These are phyloP conservation scores for Candida ipomoeae DNA, from an alignment of 805 yeast species.

Conservation along the genomic window DNA sequence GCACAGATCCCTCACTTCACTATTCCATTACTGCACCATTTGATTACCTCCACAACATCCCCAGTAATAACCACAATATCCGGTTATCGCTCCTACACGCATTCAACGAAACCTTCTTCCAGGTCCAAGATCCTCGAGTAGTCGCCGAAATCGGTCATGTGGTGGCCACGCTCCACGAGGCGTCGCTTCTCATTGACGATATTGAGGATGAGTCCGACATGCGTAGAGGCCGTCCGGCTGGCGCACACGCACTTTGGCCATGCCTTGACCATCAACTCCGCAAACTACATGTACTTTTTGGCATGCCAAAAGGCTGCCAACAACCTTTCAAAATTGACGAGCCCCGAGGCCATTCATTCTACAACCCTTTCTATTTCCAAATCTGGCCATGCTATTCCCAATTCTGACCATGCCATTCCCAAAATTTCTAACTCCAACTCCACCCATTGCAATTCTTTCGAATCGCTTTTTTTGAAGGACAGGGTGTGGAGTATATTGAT, in stretches of 20 bases:
- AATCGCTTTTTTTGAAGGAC: not conserved
- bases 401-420: too few relatives aligned
- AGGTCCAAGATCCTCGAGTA: conserved; percentile 22
- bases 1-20: not conserved
- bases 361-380: too few relatives aligned
- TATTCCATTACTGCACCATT: conserved; percentile 26
- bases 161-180: conserved; percentile 33
- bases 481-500: conserved; percentile 40
- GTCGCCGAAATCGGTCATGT: conserved; percentile 26
- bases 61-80: conserved; percentile 31
- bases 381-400: too few relatives aligned
- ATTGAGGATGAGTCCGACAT: conserved; percentile 73
- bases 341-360: too few relatives aligned
- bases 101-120: conserved; percentile 31
- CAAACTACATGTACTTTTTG: conserved; percentile 75
- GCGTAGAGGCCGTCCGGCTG: conserved; percentile 75
- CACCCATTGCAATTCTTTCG: too few relatives aligned
- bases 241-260: conserved; percentile 76
- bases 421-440: too few relatives aligned
- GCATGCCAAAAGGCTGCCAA: conserved; percentile 50
- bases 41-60: conserved; percentile 28
- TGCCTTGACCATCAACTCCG: conserved; percentile 77
- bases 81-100: conserved; percentile 29
- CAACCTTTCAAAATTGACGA: not conserved
- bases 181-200: conserved; percentile 62